A percentile compares a stretch with the other conserved stretches of the same genome.
Evolutionary conservation across 345 rosid genomes (phyloP).

Genomic region (Aquilaria yunnanensis): DNA sequence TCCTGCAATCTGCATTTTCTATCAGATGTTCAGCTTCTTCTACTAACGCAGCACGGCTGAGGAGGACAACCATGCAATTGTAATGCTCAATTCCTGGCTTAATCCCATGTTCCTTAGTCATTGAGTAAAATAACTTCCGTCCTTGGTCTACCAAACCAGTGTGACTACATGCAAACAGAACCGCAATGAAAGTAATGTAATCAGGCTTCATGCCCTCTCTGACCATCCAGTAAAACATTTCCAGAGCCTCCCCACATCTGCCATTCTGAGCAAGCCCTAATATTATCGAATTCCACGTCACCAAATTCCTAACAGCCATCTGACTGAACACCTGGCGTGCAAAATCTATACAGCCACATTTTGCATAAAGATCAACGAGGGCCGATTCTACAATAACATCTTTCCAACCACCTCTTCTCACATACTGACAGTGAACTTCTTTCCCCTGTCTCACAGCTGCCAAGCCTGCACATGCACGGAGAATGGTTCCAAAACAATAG

Average conservation of each 20-base stretch:
- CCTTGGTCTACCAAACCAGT: constrained; percentile 72
- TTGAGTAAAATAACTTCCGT: constrained; percentile 39
- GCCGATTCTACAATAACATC: constrained; percentile 85
- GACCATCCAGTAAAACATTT: constrained; percentile 53
- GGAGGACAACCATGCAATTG: constrained; percentile 88
- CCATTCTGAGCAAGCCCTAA: constrained; percentile 87
- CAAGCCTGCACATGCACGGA: constrained; percentile 83
- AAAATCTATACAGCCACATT: constrained; percentile 67
- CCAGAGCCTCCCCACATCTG: constrained; percentile 58
- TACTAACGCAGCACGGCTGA: constrained; percentile 79
- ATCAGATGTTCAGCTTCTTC: constrained; percentile 77
- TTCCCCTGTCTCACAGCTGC: constrained; percentile 69
- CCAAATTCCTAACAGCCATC: constrained; percentile 52
- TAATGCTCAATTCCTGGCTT: constrained; percentile 77
- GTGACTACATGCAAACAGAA: constrained; percentile 84
- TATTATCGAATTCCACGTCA: constrained; percentile 89
- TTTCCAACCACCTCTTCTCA: constrained; percentile 63
- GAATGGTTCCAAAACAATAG: constrained; percentile 76
- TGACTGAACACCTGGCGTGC: constrained; percentile 42
- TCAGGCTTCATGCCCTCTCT: constrained; percentile 60
- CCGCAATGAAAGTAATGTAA: constrained; percentile 67
- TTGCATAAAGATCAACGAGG: constrained; percentile 82
- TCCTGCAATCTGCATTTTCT: constrained; percentile 51
- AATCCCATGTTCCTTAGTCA: constrained; percentile 46
- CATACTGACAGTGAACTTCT: constrained; percentile 86